phyloP scores from a whole-genome alignment of 768 basidiomycete genomes.

The Auricularia sp. region DNA sequence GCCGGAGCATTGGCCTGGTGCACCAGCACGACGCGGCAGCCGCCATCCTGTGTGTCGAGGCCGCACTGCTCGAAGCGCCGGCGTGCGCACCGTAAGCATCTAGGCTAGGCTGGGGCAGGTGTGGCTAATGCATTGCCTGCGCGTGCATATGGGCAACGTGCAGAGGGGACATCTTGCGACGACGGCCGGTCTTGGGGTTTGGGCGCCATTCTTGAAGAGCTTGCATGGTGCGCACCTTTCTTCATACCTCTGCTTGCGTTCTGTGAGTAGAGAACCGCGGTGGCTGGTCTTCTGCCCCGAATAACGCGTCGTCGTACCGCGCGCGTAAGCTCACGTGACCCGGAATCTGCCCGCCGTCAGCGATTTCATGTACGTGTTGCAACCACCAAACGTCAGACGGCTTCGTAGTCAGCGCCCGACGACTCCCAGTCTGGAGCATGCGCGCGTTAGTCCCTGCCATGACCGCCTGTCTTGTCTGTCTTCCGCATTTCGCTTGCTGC shows the following conservation, averaged over 20 bases:
- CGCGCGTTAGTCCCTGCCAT: not conserved
- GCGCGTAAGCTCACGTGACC: not conserved
- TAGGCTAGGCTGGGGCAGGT: not conserved
- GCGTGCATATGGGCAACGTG: not conserved
- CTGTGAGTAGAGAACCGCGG: not conserved
- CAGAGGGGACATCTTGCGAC: not conserved
- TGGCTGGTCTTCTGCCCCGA: not conserved
- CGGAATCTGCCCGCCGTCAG: not conserved
- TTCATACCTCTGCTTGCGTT: not conserved
- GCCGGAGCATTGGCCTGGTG: not conserved
- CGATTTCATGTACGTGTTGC: not conserved
- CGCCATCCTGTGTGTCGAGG: not conserved
- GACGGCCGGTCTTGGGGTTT: not conserved
- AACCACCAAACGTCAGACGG: not conserved
- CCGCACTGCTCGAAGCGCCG: not conserved
- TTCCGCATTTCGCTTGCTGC: not conserved
- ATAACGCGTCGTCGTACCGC: not conserved
- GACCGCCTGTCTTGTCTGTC: not conserved
- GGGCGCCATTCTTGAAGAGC: not conserved
- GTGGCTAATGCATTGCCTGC: not conserved
- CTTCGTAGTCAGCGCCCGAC: not conserved
- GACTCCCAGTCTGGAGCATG: not conserved
- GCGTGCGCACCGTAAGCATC: not conserved
- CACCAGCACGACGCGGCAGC: not conserved
- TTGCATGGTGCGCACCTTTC: not conserved